phyloP scores from a whole-genome alignment of 78 protist species.

The Goniomonas avonlea region DNA sequence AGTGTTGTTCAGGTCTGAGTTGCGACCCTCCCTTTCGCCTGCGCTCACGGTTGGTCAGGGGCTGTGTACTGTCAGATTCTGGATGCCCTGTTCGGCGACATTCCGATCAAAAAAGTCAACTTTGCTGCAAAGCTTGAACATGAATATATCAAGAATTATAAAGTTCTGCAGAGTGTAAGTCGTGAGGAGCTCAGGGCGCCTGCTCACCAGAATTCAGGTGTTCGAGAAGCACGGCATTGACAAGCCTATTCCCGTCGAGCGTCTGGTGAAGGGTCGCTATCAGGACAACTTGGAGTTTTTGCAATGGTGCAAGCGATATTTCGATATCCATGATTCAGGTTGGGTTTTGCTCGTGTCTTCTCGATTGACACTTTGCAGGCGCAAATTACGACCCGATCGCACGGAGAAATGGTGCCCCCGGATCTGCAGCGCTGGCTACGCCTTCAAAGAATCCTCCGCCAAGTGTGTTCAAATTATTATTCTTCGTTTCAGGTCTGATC shows the following conservation, averaged over 20 bases:
- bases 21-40: too few species aligned
- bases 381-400: too few species aligned
- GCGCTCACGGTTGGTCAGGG: too few species aligned
- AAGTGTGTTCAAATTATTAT: too few species aligned
- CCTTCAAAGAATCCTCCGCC: too few species aligned
- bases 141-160: constrained; percentile 8
- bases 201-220: too few species aligned
- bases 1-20: too few species aligned
- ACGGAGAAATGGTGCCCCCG: background rate
- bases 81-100: constrained; percentile 19
- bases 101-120: constrained; percentile 12
- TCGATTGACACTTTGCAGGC: too few species aligned
- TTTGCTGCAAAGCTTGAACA: constrained; percentile 8
- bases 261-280: background rate
- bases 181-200: too few species aligned
- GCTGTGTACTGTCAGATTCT: constrained; percentile 17
- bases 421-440: background rate
- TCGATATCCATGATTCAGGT: constrained; percentile 7
- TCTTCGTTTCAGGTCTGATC: too few species aligned
- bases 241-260: background rate
- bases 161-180: constrained; percentile 13
- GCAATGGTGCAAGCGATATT: constrained; percentile 24
- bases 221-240: too few species aligned
- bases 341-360: too few species aligned
- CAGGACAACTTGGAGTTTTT: constrained; percentile 20